Evolutionary conservation across 2,329 filamentous ascomycete genomes (phyloP).

Genomic region (Xylariaceae sp.): DNA sequence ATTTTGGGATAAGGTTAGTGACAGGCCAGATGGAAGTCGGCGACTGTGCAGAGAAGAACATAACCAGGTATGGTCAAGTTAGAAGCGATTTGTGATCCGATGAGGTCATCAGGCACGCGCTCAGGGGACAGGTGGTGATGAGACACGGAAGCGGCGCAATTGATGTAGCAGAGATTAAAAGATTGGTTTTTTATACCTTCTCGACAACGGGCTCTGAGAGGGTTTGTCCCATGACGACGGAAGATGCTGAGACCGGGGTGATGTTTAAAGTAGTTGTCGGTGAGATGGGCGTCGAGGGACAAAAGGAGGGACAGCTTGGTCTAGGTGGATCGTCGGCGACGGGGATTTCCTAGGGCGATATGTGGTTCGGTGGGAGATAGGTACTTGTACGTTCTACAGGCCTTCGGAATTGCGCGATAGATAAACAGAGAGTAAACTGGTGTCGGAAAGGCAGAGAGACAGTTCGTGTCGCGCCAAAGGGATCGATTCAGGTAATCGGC

Average conservation of each 20-base stretch:
- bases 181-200: conserved; percentile 75
- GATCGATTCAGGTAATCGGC: conserved; percentile 19
- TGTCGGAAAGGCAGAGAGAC: conserved; percentile 7
- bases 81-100: conserved; percentile 2
- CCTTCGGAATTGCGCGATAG: conserved; percentile 9
- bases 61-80: background rate
- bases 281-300: conserved; percentile 36
- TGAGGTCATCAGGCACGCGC: conserved; percentile 35
- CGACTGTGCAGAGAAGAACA: background rate
- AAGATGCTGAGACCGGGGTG: conserved; percentile 34
- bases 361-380: conserved; percentile 6
- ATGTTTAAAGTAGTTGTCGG: conserved; percentile 36
- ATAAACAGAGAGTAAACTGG: conserved; percentile 2
- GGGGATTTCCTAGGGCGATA: conserved; percentile 34
- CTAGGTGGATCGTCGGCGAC: conserved; percentile 28
- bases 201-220: conserved; percentile 98
- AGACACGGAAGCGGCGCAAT: conserved; percentile 31
- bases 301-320: conserved; percentile 32
- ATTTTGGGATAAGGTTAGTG: conserved; percentile 19
- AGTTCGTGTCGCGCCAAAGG: conserved; percentile 22
- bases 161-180: conserved; percentile 23
- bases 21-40: background rate
- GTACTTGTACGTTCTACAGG: background rate
- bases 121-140: conserved; percentile 9
- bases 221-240: conserved; percentile 89